Conservation (phyloP, 1,284 basidiomycete species). For the Coriolopsis trogii region DNA sequence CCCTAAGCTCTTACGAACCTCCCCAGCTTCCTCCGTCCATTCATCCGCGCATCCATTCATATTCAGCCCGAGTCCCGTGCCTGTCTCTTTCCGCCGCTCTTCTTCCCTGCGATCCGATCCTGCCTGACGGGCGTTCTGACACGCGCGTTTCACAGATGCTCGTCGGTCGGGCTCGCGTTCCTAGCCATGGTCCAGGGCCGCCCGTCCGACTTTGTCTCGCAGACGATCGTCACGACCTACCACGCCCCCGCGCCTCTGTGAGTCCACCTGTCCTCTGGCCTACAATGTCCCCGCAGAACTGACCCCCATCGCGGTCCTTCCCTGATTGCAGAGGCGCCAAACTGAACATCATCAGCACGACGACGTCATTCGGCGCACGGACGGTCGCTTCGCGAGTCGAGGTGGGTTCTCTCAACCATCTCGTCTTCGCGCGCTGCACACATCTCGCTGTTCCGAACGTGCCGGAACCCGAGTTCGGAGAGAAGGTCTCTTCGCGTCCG, state of each 20-base stretch:
- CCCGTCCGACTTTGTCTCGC: conserved; percentile 44
- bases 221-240: conserved; percentile 52
- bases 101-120: not conserved
- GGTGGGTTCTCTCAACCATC: conserved; percentile 33
- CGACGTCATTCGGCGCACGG: conserved; percentile 44
- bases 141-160: conserved; percentile 38
- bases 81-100: not conserved
- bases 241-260: conserved; percentile 46
- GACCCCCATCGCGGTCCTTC: not conserved
- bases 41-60: not conserved
- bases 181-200: conserved; percentile 40
- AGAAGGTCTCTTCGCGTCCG: too few relatives aligned
- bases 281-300: not conserved
- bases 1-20: not conserved
- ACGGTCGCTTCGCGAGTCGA: conserved; percentile 50
- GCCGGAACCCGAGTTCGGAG: not conserved
- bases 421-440: not conserved
- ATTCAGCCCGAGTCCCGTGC: too few relatives aligned
- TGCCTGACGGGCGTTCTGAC: not conserved
- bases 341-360: conserved; percentile 45
- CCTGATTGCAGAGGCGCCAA: conserved; percentile 42
- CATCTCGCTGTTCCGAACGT: not conserved
- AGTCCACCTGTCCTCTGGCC: conserved; percentile 16
- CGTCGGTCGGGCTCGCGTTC: conserved; percentile 41
- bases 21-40: not conserved